Conservation (phyloP, 345 rosid genomes). For the Camelina laxa region DNA sequence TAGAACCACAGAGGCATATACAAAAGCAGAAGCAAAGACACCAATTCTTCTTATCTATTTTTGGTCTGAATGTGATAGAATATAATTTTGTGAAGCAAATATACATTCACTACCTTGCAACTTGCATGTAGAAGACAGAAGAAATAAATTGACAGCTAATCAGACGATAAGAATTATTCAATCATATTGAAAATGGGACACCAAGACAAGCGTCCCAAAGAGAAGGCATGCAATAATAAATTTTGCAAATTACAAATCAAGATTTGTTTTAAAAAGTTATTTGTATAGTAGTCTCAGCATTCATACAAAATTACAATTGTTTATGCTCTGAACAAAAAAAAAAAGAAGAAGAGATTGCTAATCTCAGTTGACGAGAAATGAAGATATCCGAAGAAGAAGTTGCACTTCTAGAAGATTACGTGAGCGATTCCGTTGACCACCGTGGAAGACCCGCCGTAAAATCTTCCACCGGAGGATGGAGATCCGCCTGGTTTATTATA, state of each 20-base stretch:
- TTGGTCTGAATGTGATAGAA: not conserved
- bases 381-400: constrained; percentile 26
- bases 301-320: too few species aligned
- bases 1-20: not conserved
- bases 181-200: not conserved
- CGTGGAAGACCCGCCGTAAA: constrained; percentile 33
- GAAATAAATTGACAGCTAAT: not conserved
- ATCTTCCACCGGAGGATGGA: constrained; percentile 42
- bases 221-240: not conserved
- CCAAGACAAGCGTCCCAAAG: not conserved
- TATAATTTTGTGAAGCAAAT: not conserved
- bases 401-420: constrained; percentile 29
- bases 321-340: too few species aligned
- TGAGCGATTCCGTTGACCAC: constrained; percentile 39
- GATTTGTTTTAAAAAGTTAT: too few species aligned
- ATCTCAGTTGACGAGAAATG: constrained; percentile 18
- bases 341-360: too few species aligned
- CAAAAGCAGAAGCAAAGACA: not conserved
- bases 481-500: constrained; percentile 42
- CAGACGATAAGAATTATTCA: not conserved
- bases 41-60: not conserved
- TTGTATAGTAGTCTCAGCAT: not conserved
- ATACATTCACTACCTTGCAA: not conserved
- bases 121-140: not conserved
- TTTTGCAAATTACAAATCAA: too few species aligned